Evolutionary conservation across 768 basidiomycete genomes (phyloP).

Genomic region (Agaricus subrufescens): DNA sequence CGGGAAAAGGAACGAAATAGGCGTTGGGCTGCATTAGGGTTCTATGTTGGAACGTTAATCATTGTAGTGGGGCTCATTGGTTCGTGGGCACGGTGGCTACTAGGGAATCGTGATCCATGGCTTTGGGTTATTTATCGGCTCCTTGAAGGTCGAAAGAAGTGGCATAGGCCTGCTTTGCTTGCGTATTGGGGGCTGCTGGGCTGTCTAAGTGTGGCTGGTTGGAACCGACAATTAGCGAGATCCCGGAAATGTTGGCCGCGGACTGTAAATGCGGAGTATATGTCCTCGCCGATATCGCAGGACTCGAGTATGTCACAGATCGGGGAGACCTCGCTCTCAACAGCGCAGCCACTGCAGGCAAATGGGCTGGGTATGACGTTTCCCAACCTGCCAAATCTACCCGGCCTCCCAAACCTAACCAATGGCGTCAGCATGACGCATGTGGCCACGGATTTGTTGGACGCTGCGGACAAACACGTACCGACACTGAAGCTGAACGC

Average conservation of each 20-base stretch:
- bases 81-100: slow-evolving; percentile 87
- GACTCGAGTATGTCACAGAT: background rate
- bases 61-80: slow-evolving; percentile 84
- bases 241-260: slow-evolving; percentile 62
- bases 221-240: slow-evolving; percentile 87
- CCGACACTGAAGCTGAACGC: slow-evolving; percentile 89
- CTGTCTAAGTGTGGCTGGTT: slow-evolving; percentile 84
- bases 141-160: slow-evolving; percentile 67
- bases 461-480: slow-evolving; percentile 86
- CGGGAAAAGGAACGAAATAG: slow-evolving; percentile 80
- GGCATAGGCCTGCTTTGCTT: slow-evolving; percentile 76
- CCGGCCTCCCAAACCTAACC: slow-evolving; percentile 48
- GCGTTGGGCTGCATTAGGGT: slow-evolving; percentile 77
- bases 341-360: slow-evolving; percentile 10
- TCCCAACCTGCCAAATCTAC: slow-evolving; percentile 47
- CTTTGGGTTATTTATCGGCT: slow-evolving; percentile 78
- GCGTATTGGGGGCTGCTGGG: slow-evolving; percentile 84
- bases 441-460: slow-evolving; percentile 63
- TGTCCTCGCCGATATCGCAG: background rate
- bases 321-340: background rate
- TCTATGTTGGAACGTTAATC: slow-evolving; percentile 72
- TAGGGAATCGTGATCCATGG: slow-evolving; percentile 82
- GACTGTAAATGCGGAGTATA: slow-evolving; percentile 19
- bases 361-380: slow-evolving; percentile 36
- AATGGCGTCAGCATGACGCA: slow-evolving; percentile 40